Evolutionary conservation across 306 rosid genomes (phyloP).

Genomic region (Dalbergia cochinchinensis): DNA sequence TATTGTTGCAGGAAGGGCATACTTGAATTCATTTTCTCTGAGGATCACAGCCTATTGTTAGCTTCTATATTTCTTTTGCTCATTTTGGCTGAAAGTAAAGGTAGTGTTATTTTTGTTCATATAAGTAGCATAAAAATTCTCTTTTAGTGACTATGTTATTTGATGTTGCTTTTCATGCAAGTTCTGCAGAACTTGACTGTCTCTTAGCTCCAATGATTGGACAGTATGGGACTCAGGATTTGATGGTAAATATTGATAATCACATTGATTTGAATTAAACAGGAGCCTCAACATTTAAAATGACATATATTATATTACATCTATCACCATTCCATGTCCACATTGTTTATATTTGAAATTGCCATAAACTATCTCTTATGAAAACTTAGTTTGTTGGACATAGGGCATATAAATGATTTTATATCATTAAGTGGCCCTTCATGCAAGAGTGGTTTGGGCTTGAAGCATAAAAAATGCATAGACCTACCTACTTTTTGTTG

Average conservation of each 20-base stretch:
- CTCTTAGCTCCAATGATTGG: constrained; percentile 53
- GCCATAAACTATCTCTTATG: too few species aligned
- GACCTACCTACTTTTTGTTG: too few species aligned
- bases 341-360: not conserved
- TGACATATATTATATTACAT: constrained; percentile 29
- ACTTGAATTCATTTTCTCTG: constrained; percentile 60
- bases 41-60: constrained; percentile 60
- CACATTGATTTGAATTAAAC: constrained; percentile 28
- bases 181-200: constrained; percentile 76
- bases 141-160: constrained; percentile 32
- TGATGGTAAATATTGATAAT: constrained; percentile 46
- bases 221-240: constrained; percentile 48
- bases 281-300: constrained; percentile 15
- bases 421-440: too few species aligned
- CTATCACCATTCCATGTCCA: constrained; percentile 27
- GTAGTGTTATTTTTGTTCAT: constrained; percentile 49
- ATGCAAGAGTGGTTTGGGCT: too few species aligned
- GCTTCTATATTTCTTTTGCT: constrained; percentile 71
- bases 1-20: constrained; percentile 69
- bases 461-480: too few species aligned
- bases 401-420: too few species aligned
- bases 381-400: too few species aligned
- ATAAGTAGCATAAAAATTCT: constrained; percentile 18
- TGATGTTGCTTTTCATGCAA: constrained; percentile 42
- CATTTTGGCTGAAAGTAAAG: constrained; percentile 70